phyloP scores from a whole-genome alignment of 2,329 filamentous ascomycete genomes.

The Aureobasidium sp. region DNA sequence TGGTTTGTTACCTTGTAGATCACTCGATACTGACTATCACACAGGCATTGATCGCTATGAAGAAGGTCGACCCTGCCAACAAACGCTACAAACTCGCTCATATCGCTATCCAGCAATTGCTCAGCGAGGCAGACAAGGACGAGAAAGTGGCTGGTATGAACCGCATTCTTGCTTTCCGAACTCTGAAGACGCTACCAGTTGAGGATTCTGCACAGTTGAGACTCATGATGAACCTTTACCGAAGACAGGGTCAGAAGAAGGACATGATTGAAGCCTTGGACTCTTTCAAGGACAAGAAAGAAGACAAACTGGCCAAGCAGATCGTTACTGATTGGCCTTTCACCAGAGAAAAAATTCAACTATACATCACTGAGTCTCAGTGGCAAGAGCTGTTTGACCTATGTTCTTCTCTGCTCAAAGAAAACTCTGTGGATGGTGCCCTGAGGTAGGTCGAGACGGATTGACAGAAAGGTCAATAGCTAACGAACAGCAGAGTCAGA shows the following conservation, averaged over 20 bases:
- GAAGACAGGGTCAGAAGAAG: conserved; percentile 7
- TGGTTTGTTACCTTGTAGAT: too few relatives aligned
- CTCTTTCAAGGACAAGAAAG: neutral
- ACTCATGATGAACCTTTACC: conserved; percentile 9
- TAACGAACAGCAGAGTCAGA: neutral
- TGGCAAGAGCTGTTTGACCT: conserved; percentile 7
- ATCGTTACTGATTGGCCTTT: conserved; percentile 8
- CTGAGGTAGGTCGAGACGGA: neutral
- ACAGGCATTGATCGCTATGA: conserved; percentile 27
- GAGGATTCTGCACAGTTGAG: conserved; percentile 6
- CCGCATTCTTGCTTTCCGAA: conserved; percentile 11
- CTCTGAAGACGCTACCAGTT: neutral
- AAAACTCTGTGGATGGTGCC: neutral
- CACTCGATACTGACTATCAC: neutral
- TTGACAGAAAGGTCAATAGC: neutral
- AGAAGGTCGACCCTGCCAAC: conserved; percentile 23
- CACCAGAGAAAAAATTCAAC: conserved; percentile 4
- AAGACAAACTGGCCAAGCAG: conserved; percentile 6
- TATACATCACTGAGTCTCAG: neutral
- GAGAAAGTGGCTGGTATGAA: conserved; percentile 11
- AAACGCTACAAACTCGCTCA: conserved; percentile 27
- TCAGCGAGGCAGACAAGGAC: conserved; percentile 8
- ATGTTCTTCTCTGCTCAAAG: neutral
- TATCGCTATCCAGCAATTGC: conserved; percentile 10
- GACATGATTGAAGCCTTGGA: conserved; percentile 5